These are phyloP conservation scores for Colletotrichum liriopes DNA, from an alignment of 2,329 filamentous ascomycete species.

Conservation along the genomic window DNA sequence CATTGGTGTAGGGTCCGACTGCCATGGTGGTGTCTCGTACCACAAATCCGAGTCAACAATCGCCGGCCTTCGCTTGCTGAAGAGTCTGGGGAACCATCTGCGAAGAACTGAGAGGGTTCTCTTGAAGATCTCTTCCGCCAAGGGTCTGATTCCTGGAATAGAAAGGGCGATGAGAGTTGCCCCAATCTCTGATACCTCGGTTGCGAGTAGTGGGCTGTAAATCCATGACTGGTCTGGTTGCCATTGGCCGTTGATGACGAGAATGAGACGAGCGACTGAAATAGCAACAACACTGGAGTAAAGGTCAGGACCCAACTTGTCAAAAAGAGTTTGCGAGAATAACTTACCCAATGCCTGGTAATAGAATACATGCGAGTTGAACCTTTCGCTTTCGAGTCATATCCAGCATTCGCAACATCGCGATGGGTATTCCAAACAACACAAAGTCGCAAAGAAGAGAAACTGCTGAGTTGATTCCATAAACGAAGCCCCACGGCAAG, in stretches of 20 bases:
- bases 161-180: conserved; percentile 66
- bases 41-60: conserved; percentile 11
- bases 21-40: conserved; percentile 31
- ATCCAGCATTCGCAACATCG: conserved; percentile 63
- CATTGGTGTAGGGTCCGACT: conserved; percentile 7
- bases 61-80: not conserved
- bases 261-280: conserved; percentile 61
- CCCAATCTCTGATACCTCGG: conserved; percentile 67
- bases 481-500: conserved; percentile 66
- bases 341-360: conserved; percentile 65
- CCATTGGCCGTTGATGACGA: conserved; percentile 65
- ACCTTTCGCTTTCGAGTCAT: conserved; percentile 62
- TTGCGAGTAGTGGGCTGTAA: conserved; percentile 65
- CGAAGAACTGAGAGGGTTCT: not conserved
- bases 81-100: conserved; percentile 3
- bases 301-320: not conserved
- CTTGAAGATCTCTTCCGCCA: conserved; percentile 44
- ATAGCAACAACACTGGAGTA: conserved; percentile 64
- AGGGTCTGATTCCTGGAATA: conserved; percentile 64
- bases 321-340: not conserved
- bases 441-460: conserved; percentile 66
- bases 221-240: conserved; percentile 64
- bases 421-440: conserved; percentile 65
- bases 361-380: conserved; percentile 62
- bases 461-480: conserved; percentile 65